A percentile compares a stretch with the other conserved stretches of the same genome.
These are phyloP conservation scores for Coemansia sp. DNA, from an alignment of 192 early-diverging fungal genomes.

Conservation along the genomic window DNA sequence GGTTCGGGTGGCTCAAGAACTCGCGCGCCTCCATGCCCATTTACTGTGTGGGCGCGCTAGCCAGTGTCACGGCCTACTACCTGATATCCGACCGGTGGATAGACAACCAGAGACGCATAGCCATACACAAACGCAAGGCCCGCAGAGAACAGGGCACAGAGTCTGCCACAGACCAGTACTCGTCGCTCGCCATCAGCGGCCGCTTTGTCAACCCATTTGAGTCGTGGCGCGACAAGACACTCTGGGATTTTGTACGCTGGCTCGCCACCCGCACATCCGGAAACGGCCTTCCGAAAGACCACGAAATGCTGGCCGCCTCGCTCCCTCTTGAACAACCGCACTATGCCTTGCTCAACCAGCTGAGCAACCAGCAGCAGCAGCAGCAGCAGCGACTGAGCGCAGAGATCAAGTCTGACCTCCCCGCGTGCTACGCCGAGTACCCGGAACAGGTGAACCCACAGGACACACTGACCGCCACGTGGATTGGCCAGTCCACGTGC, in stretches of 20 bases:
- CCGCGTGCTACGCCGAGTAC: constrained; percentile 8
- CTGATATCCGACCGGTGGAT: constrained; percentile 38
- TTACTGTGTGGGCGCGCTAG: constrained; percentile 39
- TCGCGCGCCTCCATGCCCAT: constrained; percentile 20
- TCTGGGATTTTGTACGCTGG: constrained; percentile 51
- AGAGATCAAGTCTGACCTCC: not conserved
- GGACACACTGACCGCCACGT: constrained; percentile 34
- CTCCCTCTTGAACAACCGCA: constrained; percentile 34
- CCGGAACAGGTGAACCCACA: constrained; percentile 13
- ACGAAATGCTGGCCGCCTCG: constrained; percentile 8
- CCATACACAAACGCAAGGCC: constrained; percentile 15
- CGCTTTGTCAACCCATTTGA: constrained; percentile 51
- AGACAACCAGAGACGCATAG: constrained; percentile 14
- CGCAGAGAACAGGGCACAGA: not conserved
- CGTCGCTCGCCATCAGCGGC: constrained; percentile 41
- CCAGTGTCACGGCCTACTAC: constrained; percentile 30
- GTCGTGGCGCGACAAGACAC: constrained; percentile 49
- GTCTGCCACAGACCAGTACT: not conserved
- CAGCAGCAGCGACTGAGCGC: not conserved
- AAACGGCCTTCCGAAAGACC: constrained; percentile 37
- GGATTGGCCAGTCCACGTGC: constrained; percentile 66
- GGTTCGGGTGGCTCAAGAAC: constrained; percentile 29
- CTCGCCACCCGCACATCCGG: constrained; percentile 30
- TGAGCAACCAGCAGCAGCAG: too few relatives aligned
- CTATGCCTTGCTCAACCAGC: constrained; percentile 20